Base-by-base conservation (phyloP, 2,329 filamentous ascomycete species). In the Ophiostoma pallidulum region DNA sequence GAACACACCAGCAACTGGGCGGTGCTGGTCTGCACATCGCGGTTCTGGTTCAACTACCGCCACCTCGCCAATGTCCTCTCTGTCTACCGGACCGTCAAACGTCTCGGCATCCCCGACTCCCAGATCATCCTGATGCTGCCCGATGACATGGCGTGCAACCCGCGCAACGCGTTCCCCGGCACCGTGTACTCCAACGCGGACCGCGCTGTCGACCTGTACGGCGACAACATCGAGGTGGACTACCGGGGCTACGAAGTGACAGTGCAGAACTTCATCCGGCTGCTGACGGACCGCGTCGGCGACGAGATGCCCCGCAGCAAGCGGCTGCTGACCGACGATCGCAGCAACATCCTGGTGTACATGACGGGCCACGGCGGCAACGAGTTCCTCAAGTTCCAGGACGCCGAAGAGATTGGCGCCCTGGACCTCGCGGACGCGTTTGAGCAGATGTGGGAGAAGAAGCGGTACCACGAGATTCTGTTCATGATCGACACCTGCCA, bases 401-500 rank as follows among this genome's bases (percentile, higher is more conserved):
- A 98, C 58, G 87, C 89, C 7, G 92, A 98, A 65, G 92, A 98
- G 67, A 97, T 98, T 56, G 90, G 88, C 48, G 89, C 89, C 0
- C 96, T 94, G 64, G 92, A 98, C 67, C 71, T 98, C 49, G 92
- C 94, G 5, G 88, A 98, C 65, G 92, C 92, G 0, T 97, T 98
- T 64, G 89, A 94, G 66, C 91, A 98, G 72, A 98, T 98, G 92
- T 96, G 90, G 86, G 92, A 98, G 75, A 98, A 98, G 80, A 94
- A 94, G 71, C 83, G 92, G 62, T 98, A 97, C 66, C 87, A 97
- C 64, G 92, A 98, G 67, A 82, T 98, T 57, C 78, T 98, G 49
- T 98, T 98, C 73, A 98, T 98, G 92, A 98, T 98, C 67, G 92
- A 98, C 65, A 98, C 92, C 0, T 98, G 92, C 70, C 92, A 98